These are phyloP conservation scores for Neoscytalidium dimidiatum DNA, from an alignment of 2,329 filamentous ascomycete species.

Conservation along the genomic window DNA sequence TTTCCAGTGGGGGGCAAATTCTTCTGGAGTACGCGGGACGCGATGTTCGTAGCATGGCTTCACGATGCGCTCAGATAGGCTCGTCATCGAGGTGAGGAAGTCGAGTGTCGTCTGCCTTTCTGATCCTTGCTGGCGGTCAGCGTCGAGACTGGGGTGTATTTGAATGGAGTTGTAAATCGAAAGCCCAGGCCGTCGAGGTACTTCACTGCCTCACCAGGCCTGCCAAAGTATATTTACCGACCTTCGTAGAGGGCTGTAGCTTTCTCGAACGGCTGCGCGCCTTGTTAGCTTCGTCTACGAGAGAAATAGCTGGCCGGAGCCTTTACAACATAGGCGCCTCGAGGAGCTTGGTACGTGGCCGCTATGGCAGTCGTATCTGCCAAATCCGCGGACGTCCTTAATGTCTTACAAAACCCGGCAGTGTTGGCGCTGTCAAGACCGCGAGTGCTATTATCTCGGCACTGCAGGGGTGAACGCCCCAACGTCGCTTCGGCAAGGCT, in stretches of 20 bases:
- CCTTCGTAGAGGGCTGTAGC: conserved; percentile 74
- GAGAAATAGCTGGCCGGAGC: no score
- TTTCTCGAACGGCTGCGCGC: conserved; percentile 74
- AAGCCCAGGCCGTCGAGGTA: conserved; percentile 73
- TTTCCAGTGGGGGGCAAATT: conserved; percentile 55
- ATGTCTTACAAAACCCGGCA: conserved; percentile 66
- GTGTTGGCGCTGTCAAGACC: conserved; percentile 70
- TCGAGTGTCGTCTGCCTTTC: conserved; percentile 71
- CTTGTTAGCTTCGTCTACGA: no score
- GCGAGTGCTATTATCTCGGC: conserved; percentile 75
- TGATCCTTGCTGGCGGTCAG: no score
- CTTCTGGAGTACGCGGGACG: conserved; percentile 51
- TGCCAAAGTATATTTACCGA: conserved; percentile 75
- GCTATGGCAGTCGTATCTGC: not conserved
- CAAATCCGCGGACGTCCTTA: conserved; percentile 62
- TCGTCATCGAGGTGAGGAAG: conserved; percentile 73
- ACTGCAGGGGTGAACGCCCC: conserved; percentile 58
- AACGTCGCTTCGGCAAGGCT: conserved; percentile 73
- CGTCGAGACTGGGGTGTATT: no score
- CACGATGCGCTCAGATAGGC: conserved; percentile 44
- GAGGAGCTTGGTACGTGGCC: conserved; percentile 59
- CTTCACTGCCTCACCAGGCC: conserved; percentile 51
- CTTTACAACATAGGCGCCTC: conserved; percentile 59
- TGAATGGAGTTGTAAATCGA: no score
- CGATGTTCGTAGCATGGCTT: conserved; percentile 44